These are phyloP conservation scores for Podila minutissima DNA, from an alignment of 192 early-diverging fungal species.

Conservation along the genomic window DNA sequence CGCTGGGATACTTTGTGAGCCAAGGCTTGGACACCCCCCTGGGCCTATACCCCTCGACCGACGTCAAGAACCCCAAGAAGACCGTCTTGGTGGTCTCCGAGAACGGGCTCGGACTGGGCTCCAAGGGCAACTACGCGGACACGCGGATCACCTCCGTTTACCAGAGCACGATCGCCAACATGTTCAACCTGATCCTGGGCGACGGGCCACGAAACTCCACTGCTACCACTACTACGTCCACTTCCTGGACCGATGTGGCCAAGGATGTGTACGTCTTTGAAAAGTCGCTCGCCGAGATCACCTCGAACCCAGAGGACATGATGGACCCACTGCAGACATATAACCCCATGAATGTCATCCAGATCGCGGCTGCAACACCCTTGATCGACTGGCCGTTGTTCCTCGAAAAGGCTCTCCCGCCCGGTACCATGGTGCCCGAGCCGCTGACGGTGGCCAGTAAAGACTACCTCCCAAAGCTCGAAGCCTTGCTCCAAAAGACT, in stretches of 20 bases:
- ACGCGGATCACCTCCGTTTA: slow-evolving; percentile 39
- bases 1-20: neutral
- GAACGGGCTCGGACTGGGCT: neutral
- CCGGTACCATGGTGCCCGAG: too few relatives aligned
- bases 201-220: neutral
- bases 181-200: slow-evolving; percentile 32
- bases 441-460: too few relatives aligned
- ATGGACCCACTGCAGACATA: neutral
- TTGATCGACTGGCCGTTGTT: too few relatives aligned
- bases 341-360: neutral
- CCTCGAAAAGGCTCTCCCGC: too few relatives aligned
- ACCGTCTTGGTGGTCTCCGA: neutral
- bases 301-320: neutral
- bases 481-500: too few relatives aligned
- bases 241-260: slow-evolving; percentile 30
- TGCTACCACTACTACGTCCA: neutral
- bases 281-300: slow-evolving; percentile 54
- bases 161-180: slow-evolving; percentile 27
- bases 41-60: slow-evolving; percentile 38
- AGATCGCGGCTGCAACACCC: too few relatives aligned
- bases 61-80: slow-evolving; percentile 44
- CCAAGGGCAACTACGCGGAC: slow-evolving; percentile 60
- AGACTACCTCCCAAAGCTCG: too few relatives aligned
- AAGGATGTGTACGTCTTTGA: slow-evolving; percentile 61
- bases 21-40: slow-evolving; percentile 41